Evolutionary conservation across 352 stramenopile genomes (phyloP).

Genomic region (Phytophthora litchii): DNA sequence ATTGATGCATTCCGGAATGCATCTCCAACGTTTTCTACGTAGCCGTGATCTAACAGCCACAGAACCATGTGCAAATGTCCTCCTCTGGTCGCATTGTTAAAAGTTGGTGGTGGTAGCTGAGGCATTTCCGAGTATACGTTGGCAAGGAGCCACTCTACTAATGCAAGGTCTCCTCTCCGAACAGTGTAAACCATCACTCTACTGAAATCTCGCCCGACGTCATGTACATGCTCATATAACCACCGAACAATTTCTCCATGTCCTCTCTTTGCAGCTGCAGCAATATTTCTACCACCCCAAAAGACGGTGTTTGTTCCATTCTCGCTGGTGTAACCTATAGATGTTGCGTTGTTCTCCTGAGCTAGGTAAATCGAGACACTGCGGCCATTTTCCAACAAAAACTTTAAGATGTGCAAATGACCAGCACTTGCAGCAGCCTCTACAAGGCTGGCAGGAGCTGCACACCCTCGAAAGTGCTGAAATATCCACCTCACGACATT

Average conservation of each 20-base stretch:
- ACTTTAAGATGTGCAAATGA: slow-evolving; percentile 24
- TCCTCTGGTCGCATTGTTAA: slow-evolving; percentile 29
- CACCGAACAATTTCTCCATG: slow-evolving; percentile 29
- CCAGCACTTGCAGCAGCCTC: slow-evolving; percentile 14
- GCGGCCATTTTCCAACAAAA: slow-evolving; percentile 17
- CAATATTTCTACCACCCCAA: slow-evolving; percentile 28
- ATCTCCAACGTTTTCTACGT: slow-evolving; percentile 22
- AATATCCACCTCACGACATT: slow-evolving; percentile 26
- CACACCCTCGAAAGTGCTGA: slow-evolving; percentile 22
- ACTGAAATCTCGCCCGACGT: slow-evolving; percentile 17
- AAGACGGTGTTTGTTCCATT: slow-evolving; percentile 15
- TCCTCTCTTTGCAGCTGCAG: slow-evolving; percentile 20
- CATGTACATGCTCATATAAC: slow-evolving; percentile 21
- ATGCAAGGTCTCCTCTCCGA: slow-evolving; percentile 25
- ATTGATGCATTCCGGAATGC: slow-evolving; percentile 39
- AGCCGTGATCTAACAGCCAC: slow-evolving; percentile 34
- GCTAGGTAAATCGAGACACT: not conserved
- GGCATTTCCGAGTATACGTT: slow-evolving; percentile 24
- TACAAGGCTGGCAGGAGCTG: slow-evolving; percentile 10
- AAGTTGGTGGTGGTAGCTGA: slow-evolving; percentile 23
- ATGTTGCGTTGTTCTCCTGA: not conserved
- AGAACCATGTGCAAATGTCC: slow-evolving; percentile 30
- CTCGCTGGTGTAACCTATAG: not conserved
- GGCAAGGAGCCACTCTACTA: slow-evolving; percentile 35
- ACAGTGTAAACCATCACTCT: slow-evolving; percentile 30